phyloP scores from a whole-genome alignment of 352 stramenopile genomes.

The Pythium sp. region DNA sequence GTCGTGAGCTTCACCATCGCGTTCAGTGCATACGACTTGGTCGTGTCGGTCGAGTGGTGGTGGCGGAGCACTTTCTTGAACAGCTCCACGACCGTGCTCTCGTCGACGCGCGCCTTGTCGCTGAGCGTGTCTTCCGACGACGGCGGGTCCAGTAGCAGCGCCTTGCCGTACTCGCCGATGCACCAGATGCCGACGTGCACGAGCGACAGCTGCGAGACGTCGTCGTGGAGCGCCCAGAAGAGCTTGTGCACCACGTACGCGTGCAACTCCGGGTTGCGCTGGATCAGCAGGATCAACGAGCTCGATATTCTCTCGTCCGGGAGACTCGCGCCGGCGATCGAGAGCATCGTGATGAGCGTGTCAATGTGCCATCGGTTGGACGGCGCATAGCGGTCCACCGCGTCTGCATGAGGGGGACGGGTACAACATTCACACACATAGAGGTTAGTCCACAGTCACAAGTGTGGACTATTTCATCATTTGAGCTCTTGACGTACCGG shows the following conservation, averaged over 20 bases:
- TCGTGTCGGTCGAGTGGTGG: slow-evolving; percentile 80
- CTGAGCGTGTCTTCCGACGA: slow-evolving; percentile 57
- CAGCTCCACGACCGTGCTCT: slow-evolving; percentile 66
- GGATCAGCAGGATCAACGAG: slow-evolving; percentile 96
- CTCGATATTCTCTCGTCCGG: slow-evolving; percentile 93
- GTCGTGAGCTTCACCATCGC: slow-evolving; percentile 96
- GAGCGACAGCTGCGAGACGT: slow-evolving; percentile 93
- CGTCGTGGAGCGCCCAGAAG: slow-evolving; percentile 93
- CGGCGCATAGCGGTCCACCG: slow-evolving; percentile 79
- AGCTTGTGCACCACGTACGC: slow-evolving; percentile 97
- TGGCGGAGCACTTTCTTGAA: slow-evolving; percentile 79
- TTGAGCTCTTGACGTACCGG: slow-evolving; percentile 45
- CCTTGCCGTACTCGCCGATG: slow-evolving; percentile 96
- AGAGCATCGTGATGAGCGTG: slow-evolving; percentile 98
- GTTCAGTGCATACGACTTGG: slow-evolving; percentile 81
- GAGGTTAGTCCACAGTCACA: background rate
- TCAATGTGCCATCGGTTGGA: slow-evolving; percentile 93
- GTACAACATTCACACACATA: background rate
- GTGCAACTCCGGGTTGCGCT: slow-evolving; percentile 87
- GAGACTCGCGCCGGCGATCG: slow-evolving; percentile 94
- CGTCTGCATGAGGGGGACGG: slow-evolving; percentile 35
- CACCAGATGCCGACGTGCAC: slow-evolving; percentile 98
- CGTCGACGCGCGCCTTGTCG: slow-evolving; percentile 67
- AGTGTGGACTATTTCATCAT: background rate
- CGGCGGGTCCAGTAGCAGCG: slow-evolving; percentile 78